Conservation (phyloP, 768 basidiomycete species). For the Macrolepiota albuminosa region DNA sequence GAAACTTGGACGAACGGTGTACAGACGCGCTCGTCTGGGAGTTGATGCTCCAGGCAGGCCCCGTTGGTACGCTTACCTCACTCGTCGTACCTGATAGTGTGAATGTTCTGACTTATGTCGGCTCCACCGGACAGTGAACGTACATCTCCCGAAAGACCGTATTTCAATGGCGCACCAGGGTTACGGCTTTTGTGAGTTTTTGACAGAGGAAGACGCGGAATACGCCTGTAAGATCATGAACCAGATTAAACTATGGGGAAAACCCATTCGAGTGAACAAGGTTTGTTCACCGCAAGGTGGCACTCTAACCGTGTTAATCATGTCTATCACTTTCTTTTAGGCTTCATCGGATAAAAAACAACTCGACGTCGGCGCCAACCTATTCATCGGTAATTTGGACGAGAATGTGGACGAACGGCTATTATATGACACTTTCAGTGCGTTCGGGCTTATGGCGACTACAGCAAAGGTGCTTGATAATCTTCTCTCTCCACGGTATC, state of each 20-base stretch:
- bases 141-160: constrained; percentile 97
- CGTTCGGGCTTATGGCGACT: constrained; percentile 90
- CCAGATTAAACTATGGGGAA: constrained; percentile 98
- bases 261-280: constrained; percentile 99
- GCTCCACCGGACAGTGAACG: constrained; percentile 64
- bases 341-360: constrained; percentile 98
- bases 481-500: constrained; percentile 4
- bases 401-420: constrained; percentile 92
- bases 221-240: constrained; percentile 99
- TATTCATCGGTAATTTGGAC: constrained; percentile 95
- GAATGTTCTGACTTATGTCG: not conserved
- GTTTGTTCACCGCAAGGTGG: constrained; percentile 37
- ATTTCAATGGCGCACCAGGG: constrained; percentile 99
- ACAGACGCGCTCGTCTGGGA: constrained; percentile 96
- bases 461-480: constrained; percentile 69
- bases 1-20: constrained; percentile 94
- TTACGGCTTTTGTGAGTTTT: constrained; percentile 99
- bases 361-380: constrained; percentile 94
- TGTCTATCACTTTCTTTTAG: constrained; percentile 33
- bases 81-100: not conserved
- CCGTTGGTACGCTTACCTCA: constrained; percentile 68
- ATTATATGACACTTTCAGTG: constrained; percentile 92
- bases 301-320: not conserved
- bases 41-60: constrained; percentile 98
- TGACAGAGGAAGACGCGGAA: constrained; percentile 98